phyloP scores from a whole-genome alignment of 148 eudicot species.

The Vaccinium macrocarpon region DNA sequence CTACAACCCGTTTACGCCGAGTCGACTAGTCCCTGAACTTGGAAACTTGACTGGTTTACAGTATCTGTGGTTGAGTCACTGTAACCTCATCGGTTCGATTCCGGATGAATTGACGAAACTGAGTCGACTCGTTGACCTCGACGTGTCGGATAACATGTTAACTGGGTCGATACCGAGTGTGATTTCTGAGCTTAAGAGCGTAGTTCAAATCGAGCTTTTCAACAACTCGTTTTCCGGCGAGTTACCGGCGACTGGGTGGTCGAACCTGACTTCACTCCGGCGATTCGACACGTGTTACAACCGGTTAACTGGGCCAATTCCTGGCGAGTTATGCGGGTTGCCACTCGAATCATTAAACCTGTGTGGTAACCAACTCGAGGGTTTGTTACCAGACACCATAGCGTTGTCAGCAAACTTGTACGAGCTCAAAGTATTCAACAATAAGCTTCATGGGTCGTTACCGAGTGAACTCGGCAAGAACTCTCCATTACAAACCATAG shows the following conservation, averaged over 20 bases:
- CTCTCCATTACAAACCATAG: conserved; percentile 30
- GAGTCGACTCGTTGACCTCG: conserved; percentile 35
- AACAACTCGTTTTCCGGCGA: conserved; percentile 41
- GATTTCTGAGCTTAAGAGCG: conserved; percentile 20
- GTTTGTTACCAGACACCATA: conserved; percentile 38
- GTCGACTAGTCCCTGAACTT: conserved; percentile 30
- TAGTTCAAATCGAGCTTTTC: conserved; percentile 43
- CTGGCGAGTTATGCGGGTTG: conserved; percentile 37
- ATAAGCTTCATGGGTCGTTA: conserved; percentile 31
- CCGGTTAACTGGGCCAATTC: conserved; percentile 33
- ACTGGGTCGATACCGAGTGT: conserved; percentile 30
- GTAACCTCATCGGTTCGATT: conserved; percentile 30
- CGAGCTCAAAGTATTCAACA: conserved; percentile 39
- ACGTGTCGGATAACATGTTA: conserved; percentile 33
- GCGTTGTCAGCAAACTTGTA: conserved; percentile 35
- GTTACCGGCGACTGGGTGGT: conserved; percentile 38
- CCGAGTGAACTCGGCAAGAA: conserved; percentile 48
- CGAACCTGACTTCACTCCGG: conserved; percentile 32
- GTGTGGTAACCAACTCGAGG: conserved; percentile 31
- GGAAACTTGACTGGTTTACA: conserved; percentile 38
- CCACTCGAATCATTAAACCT: conserved; percentile 39
- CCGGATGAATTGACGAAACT: conserved; percentile 29
- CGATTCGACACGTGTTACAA: conserved; percentile 40
- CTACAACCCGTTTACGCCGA: conserved; percentile 34
- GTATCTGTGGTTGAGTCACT: conserved; percentile 26